A percentile compares a stretch with the other conserved stretches of the same genome.
Conservation (phyloP, 108 stramenopile species). For the Nitzschia palea region DNA sequence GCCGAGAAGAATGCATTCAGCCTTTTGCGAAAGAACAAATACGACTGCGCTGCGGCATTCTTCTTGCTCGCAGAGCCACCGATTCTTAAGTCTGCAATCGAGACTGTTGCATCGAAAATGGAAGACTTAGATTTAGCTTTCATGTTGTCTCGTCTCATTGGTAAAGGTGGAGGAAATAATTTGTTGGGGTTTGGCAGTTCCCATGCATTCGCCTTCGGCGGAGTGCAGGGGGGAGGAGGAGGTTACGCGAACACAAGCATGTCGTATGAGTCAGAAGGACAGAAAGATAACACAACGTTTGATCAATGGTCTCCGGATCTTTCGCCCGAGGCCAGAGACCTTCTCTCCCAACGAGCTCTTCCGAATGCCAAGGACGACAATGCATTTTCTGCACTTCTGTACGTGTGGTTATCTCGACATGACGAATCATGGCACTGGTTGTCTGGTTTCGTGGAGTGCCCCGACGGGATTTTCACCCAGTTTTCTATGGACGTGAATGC, state of each 20-base stretch:
- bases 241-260: conserved; percentile 60
- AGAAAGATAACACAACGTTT: conserved; percentile 46
- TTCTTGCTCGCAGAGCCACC: conserved; percentile 85
- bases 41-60: conserved; percentile 73
- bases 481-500: conserved; percentile 17
- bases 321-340: conserved; percentile 29
- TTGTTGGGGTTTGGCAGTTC: conserved; percentile 23
- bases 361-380: conserved; percentile 31
- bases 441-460: conserved; percentile 42
- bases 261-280: conserved; percentile 1
- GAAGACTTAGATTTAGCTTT: conserved; percentile 81
- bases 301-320: conserved; percentile 59
- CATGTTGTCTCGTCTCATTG: conserved; percentile 70
- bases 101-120: conserved; percentile 71
- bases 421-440: conserved; percentile 49
- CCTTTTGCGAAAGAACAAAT: conserved; percentile 71
- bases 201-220: conserved; percentile 37
- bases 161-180: conserved; percentile 24
- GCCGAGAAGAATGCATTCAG: conserved; percentile 90
- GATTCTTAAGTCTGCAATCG: conserved; percentile 72
- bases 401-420: conserved; percentile 59
- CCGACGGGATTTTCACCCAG: conserved; percentile 9
- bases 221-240: conserved; percentile 70
- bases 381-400: conserved; percentile 51
- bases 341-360: conserved; percentile 34